Conservation (phyloP, 306 rosid genomes). For the Sechiopsis laciniata region DNA sequence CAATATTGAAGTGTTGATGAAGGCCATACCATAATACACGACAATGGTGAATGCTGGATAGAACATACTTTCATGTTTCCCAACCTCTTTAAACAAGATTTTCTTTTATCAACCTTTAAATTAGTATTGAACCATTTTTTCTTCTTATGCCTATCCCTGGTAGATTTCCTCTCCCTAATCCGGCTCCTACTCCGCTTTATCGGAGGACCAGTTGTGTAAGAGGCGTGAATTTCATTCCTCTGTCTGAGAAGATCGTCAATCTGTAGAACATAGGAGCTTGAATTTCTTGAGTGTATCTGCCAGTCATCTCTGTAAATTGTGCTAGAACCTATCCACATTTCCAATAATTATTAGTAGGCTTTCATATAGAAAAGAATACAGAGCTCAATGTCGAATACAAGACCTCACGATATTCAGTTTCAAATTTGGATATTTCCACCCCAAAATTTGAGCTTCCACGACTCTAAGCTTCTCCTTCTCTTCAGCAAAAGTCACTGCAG, state of each 20-base stretch:
- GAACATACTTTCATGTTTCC: constrained; percentile 15
- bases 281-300: constrained; percentile 87
- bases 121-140: constrained; percentile 89
- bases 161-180: constrained; percentile 54
- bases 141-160: constrained; percentile 76
- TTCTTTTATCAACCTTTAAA: constrained; percentile 84
- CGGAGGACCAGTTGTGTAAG: constrained; percentile 62
- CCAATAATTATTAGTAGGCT: constrained; percentile 13
- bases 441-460: constrained; percentile 76
- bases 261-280: constrained; percentile 49
- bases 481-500: constrained; percentile 63
- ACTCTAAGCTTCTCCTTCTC: constrained; percentile 69
- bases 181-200: constrained; percentile 68
- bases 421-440: constrained; percentile 89
- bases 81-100: constrained; percentile 55
- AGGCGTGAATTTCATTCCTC: constrained; percentile 81
- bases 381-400: constrained; percentile 22
- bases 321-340: constrained; percentile 61
- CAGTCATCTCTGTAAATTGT: constrained; percentile 93
- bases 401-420: constrained; percentile 94
- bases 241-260: constrained; percentile 85
- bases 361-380: constrained; percentile 5
- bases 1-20: constrained; percentile 1
- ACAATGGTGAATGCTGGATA: not conserved
- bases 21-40: not conserved